Evolutionary conservation across 768 basidiomycete species (phyloP), one percentile per base, ranked within the genome.

Genomic region (Boletus sensibilis): DNA sequence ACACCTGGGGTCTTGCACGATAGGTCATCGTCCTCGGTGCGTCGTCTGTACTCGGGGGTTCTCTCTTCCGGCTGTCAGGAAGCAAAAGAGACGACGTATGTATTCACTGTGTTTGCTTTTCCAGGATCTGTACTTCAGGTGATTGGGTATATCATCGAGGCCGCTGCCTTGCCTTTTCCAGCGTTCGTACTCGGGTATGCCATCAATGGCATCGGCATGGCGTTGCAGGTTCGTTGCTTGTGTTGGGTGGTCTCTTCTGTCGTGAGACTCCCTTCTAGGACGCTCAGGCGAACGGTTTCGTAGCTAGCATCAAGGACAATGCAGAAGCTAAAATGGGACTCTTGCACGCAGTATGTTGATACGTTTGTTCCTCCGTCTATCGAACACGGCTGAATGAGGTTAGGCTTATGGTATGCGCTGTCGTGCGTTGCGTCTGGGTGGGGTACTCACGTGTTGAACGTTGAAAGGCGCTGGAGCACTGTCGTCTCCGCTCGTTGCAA

Each of bases 401-500:
- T 34, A 68, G 68, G 68, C 66, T 58, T 70, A 64, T 73, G 61
- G 81, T 79, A 63, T 38, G 58, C 63, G 5, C 1, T 37, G 11
- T 50, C 11, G 18, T 53, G n/a, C 7, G 4, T 40, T 20, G 29
- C 1, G 11, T 55, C n/a, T 6, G 4, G 38, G 21, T 43, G n/a
- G n/a, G 23, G n/a, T 53, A 25, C 55, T 71, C 29, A 61, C 13
- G 10, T 20, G 21, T 37, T 14, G n/a, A 20, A 50, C 21, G 3
- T 45, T 18, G 11, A 62, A 37, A 89, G 87, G 88, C 20, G 72
- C 79, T 0, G 88, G 88, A 2, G 88, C 88, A 2, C 73, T 90
- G 11, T 75, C 75, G 9, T 70, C 92, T 0, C 93, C 94, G 3
- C 78, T 95, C 18, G 83, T 87, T 0, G 81, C 92, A 0, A 95